phyloP scores from a whole-genome alignment of 2,329 filamentous ascomycete genomes.

The Uncinocarpus reesii region DNA sequence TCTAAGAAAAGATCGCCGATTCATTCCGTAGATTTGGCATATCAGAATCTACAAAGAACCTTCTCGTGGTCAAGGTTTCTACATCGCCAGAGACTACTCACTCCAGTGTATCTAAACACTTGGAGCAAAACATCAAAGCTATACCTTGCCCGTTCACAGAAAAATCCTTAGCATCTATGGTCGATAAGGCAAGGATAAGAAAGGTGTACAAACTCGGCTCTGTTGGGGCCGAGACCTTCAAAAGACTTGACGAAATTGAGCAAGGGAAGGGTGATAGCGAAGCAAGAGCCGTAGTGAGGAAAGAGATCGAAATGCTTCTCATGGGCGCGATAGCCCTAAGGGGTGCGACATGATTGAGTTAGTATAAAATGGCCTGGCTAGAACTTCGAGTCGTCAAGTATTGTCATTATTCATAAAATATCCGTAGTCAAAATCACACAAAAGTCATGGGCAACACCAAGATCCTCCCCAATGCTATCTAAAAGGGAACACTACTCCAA shows the following conservation, averaged over 20 bases:
- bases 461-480: too few species aligned
- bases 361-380: too few species aligned
- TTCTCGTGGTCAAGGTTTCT: conserved; percentile 75
- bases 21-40: conserved; percentile 85
- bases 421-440: too few species aligned
- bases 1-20: conserved; percentile 63
- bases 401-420: too few species aligned
- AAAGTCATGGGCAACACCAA: too few species aligned
- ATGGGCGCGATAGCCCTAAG: conserved; percentile 70
- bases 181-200: conserved; percentile 59
- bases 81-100: conserved; percentile 40
- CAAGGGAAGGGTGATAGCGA: conserved; percentile 13
- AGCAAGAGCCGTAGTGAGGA: conserved; percentile 22
- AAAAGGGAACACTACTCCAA: too few species aligned
- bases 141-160: conserved; percentile 51
- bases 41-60: conserved; percentile 53
- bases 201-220: conserved; percentile 80
- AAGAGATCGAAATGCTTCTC: conserved; percentile 57
- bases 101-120: conserved; percentile 48
- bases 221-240: conserved; percentile 35
- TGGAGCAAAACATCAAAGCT: conserved; percentile 54
- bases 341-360: conserved; percentile 38
- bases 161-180: conserved; percentile 46
- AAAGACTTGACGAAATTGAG: conserved; percentile 20
- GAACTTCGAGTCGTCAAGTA: too few species aligned